A percentile compares a stretch with the other conserved stretches of the same genome.
These are phyloP conservation scores for Ophiostoma populinum DNA, from an alignment of 2,329 filamentous ascomycete genomes.

Conservation along the genomic window DNA sequence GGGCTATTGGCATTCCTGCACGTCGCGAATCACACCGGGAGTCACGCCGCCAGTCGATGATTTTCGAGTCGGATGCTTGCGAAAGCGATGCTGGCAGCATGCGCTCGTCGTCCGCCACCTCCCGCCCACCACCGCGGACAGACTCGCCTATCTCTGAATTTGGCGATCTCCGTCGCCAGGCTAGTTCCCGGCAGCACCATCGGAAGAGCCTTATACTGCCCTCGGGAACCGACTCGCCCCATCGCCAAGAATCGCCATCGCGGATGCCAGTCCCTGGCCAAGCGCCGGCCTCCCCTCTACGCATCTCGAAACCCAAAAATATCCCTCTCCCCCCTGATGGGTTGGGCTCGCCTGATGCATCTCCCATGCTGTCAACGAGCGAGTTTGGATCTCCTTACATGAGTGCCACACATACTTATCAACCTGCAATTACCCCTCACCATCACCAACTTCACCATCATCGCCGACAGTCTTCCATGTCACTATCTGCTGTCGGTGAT, in stretches of 20 bases:
- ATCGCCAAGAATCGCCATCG: conserved; percentile 77
- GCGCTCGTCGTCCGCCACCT: conserved; percentile 59
- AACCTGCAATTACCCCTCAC: conserved; percentile 45
- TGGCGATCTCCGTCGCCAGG: conserved; percentile 54
- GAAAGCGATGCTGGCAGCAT: conserved; percentile 73
- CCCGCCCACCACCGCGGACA: conserved; percentile 49
- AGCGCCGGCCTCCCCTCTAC: conserved; percentile 69
- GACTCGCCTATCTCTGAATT: conserved; percentile 87
- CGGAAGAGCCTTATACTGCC: conserved; percentile 65
- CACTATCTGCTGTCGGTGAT: conserved; percentile 26
- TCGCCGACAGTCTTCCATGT: conserved; percentile 81
- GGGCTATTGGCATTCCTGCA: conserved; percentile 36
- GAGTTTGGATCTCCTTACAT: conserved; percentile 64
- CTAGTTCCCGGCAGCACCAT: conserved; percentile 68
- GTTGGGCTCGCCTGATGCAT: conserved; percentile 71
- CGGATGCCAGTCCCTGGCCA: conserved; percentile 35
- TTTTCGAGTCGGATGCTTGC: conserved; percentile 67
- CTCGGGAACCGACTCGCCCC: conserved; percentile 49
- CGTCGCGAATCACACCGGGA: conserved; percentile 50
- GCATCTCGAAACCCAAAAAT: conserved; percentile 64
- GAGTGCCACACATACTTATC: conserved; percentile 34
- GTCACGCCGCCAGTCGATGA: conserved; percentile 59
- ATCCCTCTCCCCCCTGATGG: conserved; percentile 42
- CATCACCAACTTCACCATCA: conserved; percentile 39
- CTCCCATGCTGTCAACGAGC: conserved; percentile 66